These are phyloP conservation scores for Oleoguttula mirabilis DNA, from an alignment of 495 filamentous ascomycete species.

Conservation along the genomic window DNA sequence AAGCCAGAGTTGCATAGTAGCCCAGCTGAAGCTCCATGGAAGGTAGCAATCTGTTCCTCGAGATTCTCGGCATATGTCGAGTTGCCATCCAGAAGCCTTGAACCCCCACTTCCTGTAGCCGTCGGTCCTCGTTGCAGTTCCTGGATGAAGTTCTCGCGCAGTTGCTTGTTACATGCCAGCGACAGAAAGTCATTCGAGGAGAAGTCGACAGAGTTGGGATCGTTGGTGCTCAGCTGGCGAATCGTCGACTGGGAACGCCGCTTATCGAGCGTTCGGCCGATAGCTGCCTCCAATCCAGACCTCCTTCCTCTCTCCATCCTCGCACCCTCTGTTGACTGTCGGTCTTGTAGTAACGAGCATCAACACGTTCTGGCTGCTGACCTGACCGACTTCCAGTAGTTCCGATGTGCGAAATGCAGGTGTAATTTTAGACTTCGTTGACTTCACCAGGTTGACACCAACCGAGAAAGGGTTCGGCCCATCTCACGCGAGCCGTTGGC, in stretches of 20 bases:
- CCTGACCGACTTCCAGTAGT: too few species aligned
- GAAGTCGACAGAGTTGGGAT: conserved; percentile 39
- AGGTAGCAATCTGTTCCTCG: conserved; percentile 50
- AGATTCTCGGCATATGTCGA: conserved; percentile 49
- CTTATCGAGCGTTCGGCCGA: conserved; percentile 31
- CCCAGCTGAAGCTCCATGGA: conserved; percentile 51
- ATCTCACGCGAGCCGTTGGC: too few species aligned
- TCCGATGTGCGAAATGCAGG: too few species aligned
- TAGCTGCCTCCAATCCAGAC: conserved; percentile 27
- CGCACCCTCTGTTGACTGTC: too few species aligned
- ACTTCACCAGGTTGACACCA: too few species aligned
- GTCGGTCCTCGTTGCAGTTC: conserved; percentile 27
- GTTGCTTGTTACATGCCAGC: conserved; percentile 34
- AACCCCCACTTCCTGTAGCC: conserved; percentile 45
- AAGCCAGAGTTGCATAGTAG: conserved; percentile 71
- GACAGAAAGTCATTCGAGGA: conserved; percentile 56
- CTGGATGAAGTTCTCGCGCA: conserved; percentile 34
- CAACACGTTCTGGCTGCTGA: too few species aligned
- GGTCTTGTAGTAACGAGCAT: too few species aligned
- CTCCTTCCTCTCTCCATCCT: not conserved
- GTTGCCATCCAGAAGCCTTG: conserved; percentile 59
- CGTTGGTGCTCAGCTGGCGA: conserved; percentile 36
- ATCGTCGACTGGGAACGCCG: conserved; percentile 37
- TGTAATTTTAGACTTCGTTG: not conserved
- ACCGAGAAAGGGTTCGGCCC: too few species aligned